Base-by-base conservation (phyloP, 2,329 filamentous ascomycete species). In the Ophiostoma angusticollis region DNA sequence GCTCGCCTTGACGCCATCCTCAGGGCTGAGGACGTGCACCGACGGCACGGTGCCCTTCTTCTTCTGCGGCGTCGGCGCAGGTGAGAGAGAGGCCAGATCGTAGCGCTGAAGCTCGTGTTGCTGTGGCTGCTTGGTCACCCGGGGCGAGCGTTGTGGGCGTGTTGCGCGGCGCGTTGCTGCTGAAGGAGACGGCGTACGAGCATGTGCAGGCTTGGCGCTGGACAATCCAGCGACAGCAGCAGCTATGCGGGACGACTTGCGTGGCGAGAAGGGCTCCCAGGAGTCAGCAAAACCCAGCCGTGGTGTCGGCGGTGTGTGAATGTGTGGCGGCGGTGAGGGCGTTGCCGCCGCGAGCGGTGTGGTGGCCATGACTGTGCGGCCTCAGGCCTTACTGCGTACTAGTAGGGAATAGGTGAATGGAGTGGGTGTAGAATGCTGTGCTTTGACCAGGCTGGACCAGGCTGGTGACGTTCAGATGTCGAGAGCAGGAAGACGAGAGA, bases 221-320 rank as follows among this genome's bases (percentile, higher is more conserved):
- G 59, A 51, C 47, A 66, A 65, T 50, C n/a, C n/a, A n/a, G n/a
- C n/a, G n/a, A n/a, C n/a, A n/a, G 76, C 70, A 30, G 67, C 65
- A 41, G 72, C 73, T 49, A 83, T 68, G 48, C 80, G 72, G 43
- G 71, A 69, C 4, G 77, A 81, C 51, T 81, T 80, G 56, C 80
- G 72, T 39, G 79, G 77, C 44, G 78, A 75, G 54, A 77, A 86
- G 31, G 81, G 81, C 52, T 83, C 72, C 66, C 78, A 86, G 46
- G 66, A 61, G 58, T 87, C 81, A 48, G 68, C 65, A 51, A 67
- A 75, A 27, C 80, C 81, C 52, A 76, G 70, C 43, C 70, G 71
- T 34, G 82, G 82, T 40, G 81, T 77, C 29, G 72, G 71, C 44
- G 82, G 82, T 35, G 78, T 83, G 54, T 65, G 74, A 45, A 81